A percentile compares a stretch with the other conserved stretches of the same genome.
These are phyloP conservation scores for Metarhizium rileyi DNA, from an alignment of 2,329 filamentous ascomycete species.

Conservation along the genomic window DNA sequence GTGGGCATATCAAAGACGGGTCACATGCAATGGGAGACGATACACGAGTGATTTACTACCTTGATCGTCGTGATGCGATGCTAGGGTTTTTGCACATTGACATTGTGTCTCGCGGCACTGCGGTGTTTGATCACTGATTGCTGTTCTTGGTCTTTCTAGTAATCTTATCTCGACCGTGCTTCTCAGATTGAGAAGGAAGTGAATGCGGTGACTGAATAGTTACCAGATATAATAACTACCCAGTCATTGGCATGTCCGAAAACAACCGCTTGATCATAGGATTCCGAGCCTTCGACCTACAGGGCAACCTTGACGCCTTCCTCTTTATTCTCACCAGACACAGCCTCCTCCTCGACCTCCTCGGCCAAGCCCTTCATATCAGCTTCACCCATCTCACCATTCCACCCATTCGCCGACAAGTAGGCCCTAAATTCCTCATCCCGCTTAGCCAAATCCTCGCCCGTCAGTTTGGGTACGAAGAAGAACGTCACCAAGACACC, in stretches of 20 bases:
- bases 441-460: slow-evolving; percentile 31
- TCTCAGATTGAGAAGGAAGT: no score
- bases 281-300: not conserved
- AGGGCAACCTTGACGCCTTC: not conserved
- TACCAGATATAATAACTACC: no score
- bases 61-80: no score
- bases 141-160: no score
- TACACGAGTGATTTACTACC: no score
- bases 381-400: slow-evolving; percentile 30
- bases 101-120: no score
- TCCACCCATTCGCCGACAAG: slow-evolving; percentile 34
- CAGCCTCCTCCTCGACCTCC: slow-evolving; percentile 8
- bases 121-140: no score
- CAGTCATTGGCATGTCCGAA: not conserved
- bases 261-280: not conserved
- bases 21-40: no score
- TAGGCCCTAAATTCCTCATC: slow-evolving; percentile 36
- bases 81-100: no score
- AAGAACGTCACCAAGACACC: slow-evolving; percentile 37
- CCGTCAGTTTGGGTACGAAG: slow-evolving; percentile 35
- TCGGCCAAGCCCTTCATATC: slow-evolving; percentile 12
- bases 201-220: no score
- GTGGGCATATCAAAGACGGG: no score
- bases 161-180: no score
- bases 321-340: not conserved